Conservation (phyloP, 2,329 filamentous ascomycete genomes). For the Fusarium foetens region DNA sequence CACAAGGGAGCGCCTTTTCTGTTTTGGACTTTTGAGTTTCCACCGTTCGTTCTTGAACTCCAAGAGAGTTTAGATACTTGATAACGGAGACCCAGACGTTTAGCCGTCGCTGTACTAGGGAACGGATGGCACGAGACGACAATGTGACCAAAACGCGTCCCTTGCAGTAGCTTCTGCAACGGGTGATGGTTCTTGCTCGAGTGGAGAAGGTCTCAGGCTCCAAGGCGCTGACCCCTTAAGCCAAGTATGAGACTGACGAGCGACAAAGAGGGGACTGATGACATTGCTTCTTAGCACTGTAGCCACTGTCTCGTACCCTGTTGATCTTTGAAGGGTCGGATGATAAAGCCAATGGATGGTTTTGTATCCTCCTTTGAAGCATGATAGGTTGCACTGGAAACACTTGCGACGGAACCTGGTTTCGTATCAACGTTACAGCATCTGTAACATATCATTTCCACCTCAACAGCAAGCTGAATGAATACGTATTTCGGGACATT, state of each 20-base stretch:
- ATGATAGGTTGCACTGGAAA: slow-evolving; percentile 18
- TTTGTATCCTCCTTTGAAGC: slow-evolving; percentile 8
- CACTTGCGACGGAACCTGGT: slow-evolving; percentile 16
- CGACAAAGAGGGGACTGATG: slow-evolving; percentile 3
- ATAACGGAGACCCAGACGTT: slow-evolving; percentile 13
- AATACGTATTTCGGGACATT: neutral
- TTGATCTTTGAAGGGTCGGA: neutral
- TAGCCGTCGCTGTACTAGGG: slow-evolving; percentile 23
- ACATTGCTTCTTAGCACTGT: neutral
- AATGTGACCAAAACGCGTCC: slow-evolving; percentile 32
- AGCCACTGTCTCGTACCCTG: neutral
- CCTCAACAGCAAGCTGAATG: neutral
- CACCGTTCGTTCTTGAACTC: slow-evolving; percentile 8
- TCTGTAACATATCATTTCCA: slow-evolving; percentile 7
- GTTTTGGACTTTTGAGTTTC: slow-evolving; percentile 37
- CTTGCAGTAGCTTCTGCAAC: slow-evolving; percentile 39
- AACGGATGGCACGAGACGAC: slow-evolving; percentile 29
- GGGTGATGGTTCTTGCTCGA: slow-evolving; percentile 21
- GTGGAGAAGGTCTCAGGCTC: slow-evolving; percentile 32
- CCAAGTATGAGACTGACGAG: slow-evolving; percentile 5
- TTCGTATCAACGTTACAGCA: slow-evolving; percentile 20
- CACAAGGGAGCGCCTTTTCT: slow-evolving; percentile 8
- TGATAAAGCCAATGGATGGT: slow-evolving; percentile 12
- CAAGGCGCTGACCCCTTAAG: slow-evolving; percentile 28
- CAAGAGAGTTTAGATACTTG: slow-evolving; percentile 12